Evolutionary conservation across 176 grass and related monocot species (phyloP).

Genomic region (Eleusine coracana): DNA sequence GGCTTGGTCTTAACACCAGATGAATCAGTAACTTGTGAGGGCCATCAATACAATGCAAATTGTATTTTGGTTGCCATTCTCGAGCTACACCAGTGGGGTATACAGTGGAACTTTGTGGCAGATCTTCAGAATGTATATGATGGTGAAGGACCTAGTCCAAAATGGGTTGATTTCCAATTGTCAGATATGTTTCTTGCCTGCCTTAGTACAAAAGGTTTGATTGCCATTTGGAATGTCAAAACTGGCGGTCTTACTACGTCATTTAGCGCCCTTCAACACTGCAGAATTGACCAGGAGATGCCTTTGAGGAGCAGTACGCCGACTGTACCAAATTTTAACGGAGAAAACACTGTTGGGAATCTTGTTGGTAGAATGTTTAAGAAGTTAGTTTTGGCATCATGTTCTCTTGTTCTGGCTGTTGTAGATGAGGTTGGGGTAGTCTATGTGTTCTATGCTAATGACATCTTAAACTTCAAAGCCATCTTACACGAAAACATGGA

Average conservation of each 20-base stretch:
- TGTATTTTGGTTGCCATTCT: constrained; percentile 61
- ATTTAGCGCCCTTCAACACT: constrained; percentile 54
- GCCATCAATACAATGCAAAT: constrained; percentile 39
- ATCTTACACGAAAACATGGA: constrained; percentile 36
- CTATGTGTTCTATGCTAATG: constrained; percentile 71
- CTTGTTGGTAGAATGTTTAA: constrained; percentile 52
- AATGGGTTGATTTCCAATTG: constrained; percentile 88
- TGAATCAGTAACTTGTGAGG: constrained; percentile 40
- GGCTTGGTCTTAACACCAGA: constrained; percentile 67
- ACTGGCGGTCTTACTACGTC: constrained; percentile 45
- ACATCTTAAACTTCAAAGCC: constrained; percentile 67
- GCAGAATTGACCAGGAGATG: constrained; percentile 40
- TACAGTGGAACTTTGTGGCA: constrained; percentile 82
- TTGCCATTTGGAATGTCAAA: constrained; percentile 70
- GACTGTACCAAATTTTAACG: constrained; percentile 32
- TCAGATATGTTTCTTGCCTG: constrained; percentile 83
- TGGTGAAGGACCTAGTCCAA: constrained; percentile 43
- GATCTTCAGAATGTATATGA: constrained; percentile 61
- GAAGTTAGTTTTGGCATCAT: constrained; percentile 68
- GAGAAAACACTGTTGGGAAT: constrained; percentile 31
- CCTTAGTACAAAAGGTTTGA: constrained; percentile 63
- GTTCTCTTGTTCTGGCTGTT: constrained; percentile 65
- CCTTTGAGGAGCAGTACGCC: constrained; percentile 28
- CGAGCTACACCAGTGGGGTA: constrained; percentile 72
- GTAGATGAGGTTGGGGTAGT: constrained; percentile 75